phyloP scores from a whole-genome alignment of 2,329 filamentous ascomycete species.

The Colletotrichum filicis region DNA sequence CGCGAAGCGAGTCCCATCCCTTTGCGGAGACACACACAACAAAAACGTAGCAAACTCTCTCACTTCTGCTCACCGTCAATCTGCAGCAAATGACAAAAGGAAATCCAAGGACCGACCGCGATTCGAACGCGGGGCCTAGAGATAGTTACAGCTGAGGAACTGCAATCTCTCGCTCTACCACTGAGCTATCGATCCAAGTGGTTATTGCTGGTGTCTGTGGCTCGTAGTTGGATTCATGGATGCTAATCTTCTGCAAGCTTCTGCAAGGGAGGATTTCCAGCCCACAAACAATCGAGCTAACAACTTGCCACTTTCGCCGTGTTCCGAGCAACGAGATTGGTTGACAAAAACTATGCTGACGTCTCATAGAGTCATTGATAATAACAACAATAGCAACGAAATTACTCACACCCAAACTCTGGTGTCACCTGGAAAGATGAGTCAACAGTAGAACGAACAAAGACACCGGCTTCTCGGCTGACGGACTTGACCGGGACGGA shows the following conservation, averaged over 20 bases:
- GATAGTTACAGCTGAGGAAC: not conserved
- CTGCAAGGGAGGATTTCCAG: not conserved
- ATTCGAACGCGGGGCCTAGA: slow-evolving; percentile 30
- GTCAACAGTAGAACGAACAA: not conserved
- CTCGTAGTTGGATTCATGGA: not conserved
- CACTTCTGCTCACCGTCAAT: too few relatives aligned
- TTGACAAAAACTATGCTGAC: not conserved
- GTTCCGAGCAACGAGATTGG: not conserved
- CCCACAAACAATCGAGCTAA: too few relatives aligned
- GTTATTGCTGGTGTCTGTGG: fast-evolving
- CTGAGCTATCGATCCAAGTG: slow-evolving; percentile 30
- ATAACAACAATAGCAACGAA: not conserved
- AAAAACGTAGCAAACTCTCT: not conserved
- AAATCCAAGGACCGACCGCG: slow-evolving; percentile 13
- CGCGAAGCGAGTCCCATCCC: not conserved
- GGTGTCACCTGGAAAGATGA: not conserved
- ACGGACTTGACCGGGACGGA: too few relatives aligned
- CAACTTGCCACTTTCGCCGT: not conserved
- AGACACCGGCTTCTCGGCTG: not conserved
- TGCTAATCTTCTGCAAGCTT: too few relatives aligned
- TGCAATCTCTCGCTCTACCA: slow-evolving; percentile 34
- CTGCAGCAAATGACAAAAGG: not conserved
- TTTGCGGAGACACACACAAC: slow-evolving; percentile 16
- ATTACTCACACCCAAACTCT: not conserved
- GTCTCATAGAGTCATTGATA: not conserved